Evolutionary conservation across 2,329 filamentous ascomycete genomes (phyloP).

Genomic region (Furcasterigmium furcatum): DNA sequence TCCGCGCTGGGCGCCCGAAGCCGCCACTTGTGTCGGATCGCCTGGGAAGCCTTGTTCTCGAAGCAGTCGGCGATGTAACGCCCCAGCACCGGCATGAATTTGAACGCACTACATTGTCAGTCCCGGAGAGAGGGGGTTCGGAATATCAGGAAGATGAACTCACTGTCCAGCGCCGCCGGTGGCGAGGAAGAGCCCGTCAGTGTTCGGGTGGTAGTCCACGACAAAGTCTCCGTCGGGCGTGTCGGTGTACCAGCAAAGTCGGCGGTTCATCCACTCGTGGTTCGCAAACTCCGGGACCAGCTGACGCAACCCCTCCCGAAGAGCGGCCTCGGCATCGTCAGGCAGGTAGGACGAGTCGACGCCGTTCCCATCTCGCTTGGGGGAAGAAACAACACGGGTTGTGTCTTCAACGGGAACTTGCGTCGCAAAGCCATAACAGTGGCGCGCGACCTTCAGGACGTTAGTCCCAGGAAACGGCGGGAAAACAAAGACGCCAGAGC

Average conservation of each 20-base stretch:
- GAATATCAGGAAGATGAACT: conserved; percentile 1
- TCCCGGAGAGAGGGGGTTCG: accelerated
- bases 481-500: conserved; percentile 51
- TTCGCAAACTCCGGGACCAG: conserved; percentile 52
- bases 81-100: conserved; percentile 20
- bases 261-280: conserved; percentile 44
- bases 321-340: conserved; percentile 47
- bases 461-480: conserved; percentile 45
- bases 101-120: conserved; percentile 15
- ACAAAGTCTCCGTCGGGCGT: conserved; percentile 62
- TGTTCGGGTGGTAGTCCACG: conserved; percentile 49
- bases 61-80: conserved; percentile 26
- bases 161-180: conserved; percentile 42
- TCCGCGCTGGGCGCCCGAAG: conserved; percentile 11
- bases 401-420: conserved; percentile 12
- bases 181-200: conserved; percentile 40
- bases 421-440: conserved; percentile 53
- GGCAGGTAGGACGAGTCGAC: conserved; percentile 39
- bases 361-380: conserved; percentile 30
- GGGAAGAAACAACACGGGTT: conserved; percentile 22
- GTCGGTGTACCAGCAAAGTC: conserved; percentile 64
- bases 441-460: conserved; percentile 57
- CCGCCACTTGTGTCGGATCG: conserved; percentile 25
- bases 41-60: conserved; percentile 21
- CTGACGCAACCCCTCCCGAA: conserved; percentile 46